Percentiles rank a stretch among this genome's conserved stretches.
Evolutionary conservation across 805 yeast genomes (phyloP).

Genomic region (Candida adriatica): DNA sequence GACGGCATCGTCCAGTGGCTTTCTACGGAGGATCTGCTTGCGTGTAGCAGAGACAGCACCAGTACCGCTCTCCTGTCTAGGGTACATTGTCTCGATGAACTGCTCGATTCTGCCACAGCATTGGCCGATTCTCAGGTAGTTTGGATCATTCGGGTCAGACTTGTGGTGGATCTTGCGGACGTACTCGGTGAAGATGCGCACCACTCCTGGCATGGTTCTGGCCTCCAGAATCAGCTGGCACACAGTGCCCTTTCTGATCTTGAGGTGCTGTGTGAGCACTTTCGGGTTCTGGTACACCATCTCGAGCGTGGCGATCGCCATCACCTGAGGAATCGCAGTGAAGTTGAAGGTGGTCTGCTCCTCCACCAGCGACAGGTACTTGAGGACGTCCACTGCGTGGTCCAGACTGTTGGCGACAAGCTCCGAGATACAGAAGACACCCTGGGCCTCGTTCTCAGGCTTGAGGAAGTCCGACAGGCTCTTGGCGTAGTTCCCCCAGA

Average conservation of each 20-base stretch:
- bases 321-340: conserved; percentile 97
- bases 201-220: conserved; percentile 69
- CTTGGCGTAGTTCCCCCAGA: conserved; percentile 79
- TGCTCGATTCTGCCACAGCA: conserved; percentile 86
- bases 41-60: conserved; percentile 31
- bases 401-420: conserved; percentile 70
- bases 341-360: conserved; percentile 84
- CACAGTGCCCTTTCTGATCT: conserved; percentile 87
- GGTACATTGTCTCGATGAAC: conserved; percentile 73
- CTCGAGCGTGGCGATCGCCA: conserved; percentile 95
- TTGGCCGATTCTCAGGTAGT: conserved; percentile 76
- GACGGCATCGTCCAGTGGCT: conserved; percentile 33
- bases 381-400: conserved; percentile 72
- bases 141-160: conserved; percentile 77
- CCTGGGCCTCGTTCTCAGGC: conserved; percentile 42
- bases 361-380: conserved; percentile 64
- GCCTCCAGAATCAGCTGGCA: conserved; percentile 67
- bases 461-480: conserved; percentile 51
- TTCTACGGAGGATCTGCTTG: conserved; percentile 37
- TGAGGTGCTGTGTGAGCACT: conserved; percentile 66
- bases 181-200: conserved; percentile 69
- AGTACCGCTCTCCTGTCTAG: conserved; percentile 47
- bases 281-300: conserved; percentile 73
- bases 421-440: conserved; percentile 72
- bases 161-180: conserved; percentile 71